Evolutionary conservation across 192 early-diverging fungal species (phyloP).

Genomic region (Gaertneriomyces sp.): DNA sequence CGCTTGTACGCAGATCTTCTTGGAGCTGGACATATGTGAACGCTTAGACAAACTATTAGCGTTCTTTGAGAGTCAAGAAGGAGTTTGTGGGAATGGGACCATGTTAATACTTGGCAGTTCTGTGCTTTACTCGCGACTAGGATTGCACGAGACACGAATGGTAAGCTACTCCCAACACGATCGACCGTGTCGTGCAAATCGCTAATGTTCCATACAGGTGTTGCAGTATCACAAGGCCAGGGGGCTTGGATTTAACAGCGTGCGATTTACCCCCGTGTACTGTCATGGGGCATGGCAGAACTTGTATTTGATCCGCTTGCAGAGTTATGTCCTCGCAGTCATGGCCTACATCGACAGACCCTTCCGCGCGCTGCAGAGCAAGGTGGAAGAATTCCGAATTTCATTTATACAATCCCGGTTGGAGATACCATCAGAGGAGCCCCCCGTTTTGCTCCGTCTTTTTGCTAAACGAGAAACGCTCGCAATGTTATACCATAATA

Average conservation of each 20-base stretch:
- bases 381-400: slow-evolving; percentile 50
- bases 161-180: slow-evolving; percentile 18
- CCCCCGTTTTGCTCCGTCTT: slow-evolving; percentile 52
- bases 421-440: slow-evolving; percentile 61
- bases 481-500: slow-evolving; percentile 60
- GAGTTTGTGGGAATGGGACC: slow-evolving; percentile 59
- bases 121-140: slow-evolving; percentile 48
- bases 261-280: slow-evolving; percentile 54
- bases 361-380: slow-evolving; percentile 34
- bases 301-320: slow-evolving; percentile 51
- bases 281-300: slow-evolving; percentile 49
- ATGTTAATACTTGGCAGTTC: slow-evolving; percentile 58
- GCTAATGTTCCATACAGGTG: slow-evolving; percentile 30
- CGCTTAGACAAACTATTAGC: slow-evolving; percentile 59
- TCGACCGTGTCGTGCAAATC: no score
- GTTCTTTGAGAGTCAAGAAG: slow-evolving; percentile 56
- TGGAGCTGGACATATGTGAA: slow-evolving; percentile 44
- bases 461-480: slow-evolving; percentile 64
- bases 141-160: slow-evolving; percentile 55
- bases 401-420: slow-evolving; percentile 53
- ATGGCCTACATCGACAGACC: slow-evolving; percentile 50
- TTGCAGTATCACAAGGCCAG: slow-evolving; percentile 53
- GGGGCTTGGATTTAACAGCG: slow-evolving; percentile 36
- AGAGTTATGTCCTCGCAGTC: slow-evolving; percentile 49
- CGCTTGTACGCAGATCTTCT: slow-evolving; percentile 35